Base-by-base conservation (phyloP, 192 early-diverging fungal species). In the Coemansia sp. region DNA sequence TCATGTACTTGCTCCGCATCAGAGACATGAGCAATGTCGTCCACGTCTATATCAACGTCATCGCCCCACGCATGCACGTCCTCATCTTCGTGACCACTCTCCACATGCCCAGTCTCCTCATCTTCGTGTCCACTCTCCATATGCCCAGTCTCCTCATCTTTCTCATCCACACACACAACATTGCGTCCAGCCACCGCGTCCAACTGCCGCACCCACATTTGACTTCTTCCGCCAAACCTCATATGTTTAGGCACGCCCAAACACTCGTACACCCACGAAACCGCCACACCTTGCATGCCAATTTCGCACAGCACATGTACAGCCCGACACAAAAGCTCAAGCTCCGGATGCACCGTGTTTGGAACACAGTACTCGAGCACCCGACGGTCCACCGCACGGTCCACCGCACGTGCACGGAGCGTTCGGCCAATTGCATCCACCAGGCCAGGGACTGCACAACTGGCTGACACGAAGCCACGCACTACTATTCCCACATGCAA, bases 191-290 rank as follows among this genome's bases (percentile, higher is more conserved):
- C 40, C 26, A 71, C 26, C 3, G 20, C 18, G 34, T 77, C 69
- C 52, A 77, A 44, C 34, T 71, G 74, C 18, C 15, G 57, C 1
- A 71, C 10, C 74, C 68, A 71, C 53, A 37, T 24, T 10, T 48
- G 25, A 0, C n/a, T 20, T 17, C 18, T 14, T 5, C 42, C 62
- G 40, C 28, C 31, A 56, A 46, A 65, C 17, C 74, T 54, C 24
- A 57, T 65, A 1, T 18, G 5, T 18, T 0, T 1, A 0, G 74
- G 69, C 31, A 71, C 61, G 3, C 21, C 56, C 34, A 77, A 31
- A n/a, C 64, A 60, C 69, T 40, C 65, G 14, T 77, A 65, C 28
- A 67, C 40, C 68, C 68, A 71, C 12, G 5, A 44, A 15, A 77
- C 17, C 21, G 74, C 74, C 4, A 17, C n/a, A 3, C 47, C 49